Evolutionary conservation across 2,329 filamentous ascomycete species (phyloP).

Genomic region (Chalaropsis thielavioides): DNA sequence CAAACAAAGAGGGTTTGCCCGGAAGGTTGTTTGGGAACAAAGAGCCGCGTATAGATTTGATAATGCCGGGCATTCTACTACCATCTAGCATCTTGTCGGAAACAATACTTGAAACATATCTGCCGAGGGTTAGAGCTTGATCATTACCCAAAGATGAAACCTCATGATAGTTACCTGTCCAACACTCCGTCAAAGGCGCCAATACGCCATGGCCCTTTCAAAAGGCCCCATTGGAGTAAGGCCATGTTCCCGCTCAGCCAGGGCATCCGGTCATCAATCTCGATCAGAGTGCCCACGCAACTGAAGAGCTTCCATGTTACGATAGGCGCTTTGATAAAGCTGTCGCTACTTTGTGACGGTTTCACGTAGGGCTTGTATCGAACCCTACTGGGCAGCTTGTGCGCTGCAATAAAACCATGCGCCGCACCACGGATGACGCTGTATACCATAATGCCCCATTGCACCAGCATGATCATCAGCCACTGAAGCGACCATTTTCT

Average conservation of each 20-base stretch:
- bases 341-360: slow-evolving; percentile 14
- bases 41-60: slow-evolving; percentile 57
- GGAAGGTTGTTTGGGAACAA: slow-evolving; percentile 78
- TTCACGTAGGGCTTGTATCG: slow-evolving; percentile 14
- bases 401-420: slow-evolving; percentile 20
- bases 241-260: slow-evolving; percentile 69
- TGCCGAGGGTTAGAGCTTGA: slow-evolving; percentile 22
- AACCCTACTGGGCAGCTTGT: slow-evolving; percentile 18
- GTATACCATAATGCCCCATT: slow-evolving; percentile 41
- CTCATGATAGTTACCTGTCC: slow-evolving; percentile 66
- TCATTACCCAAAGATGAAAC: neutral
- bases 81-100: slow-evolving; percentile 46
- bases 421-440: slow-evolving; percentile 52
- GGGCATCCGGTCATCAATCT: slow-evolving; percentile 71
- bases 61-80: slow-evolving; percentile 48
- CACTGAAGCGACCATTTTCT: slow-evolving; percentile 29
- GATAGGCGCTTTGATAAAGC: slow-evolving; percentile 42
- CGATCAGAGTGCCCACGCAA: slow-evolving; percentile 55
- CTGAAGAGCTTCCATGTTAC: slow-evolving; percentile 65
- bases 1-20: slow-evolving; percentile 45
- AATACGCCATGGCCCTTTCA: slow-evolving; percentile 60
- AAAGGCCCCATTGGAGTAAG: slow-evolving; percentile 57
- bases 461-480: slow-evolving; percentile 43
- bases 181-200: slow-evolving; percentile 62
- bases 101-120: slow-evolving; percentile 44